Evolutionary conservation across 176 grass and related monocot species (phyloP).

Genomic region (Avena atlantica): DNA sequence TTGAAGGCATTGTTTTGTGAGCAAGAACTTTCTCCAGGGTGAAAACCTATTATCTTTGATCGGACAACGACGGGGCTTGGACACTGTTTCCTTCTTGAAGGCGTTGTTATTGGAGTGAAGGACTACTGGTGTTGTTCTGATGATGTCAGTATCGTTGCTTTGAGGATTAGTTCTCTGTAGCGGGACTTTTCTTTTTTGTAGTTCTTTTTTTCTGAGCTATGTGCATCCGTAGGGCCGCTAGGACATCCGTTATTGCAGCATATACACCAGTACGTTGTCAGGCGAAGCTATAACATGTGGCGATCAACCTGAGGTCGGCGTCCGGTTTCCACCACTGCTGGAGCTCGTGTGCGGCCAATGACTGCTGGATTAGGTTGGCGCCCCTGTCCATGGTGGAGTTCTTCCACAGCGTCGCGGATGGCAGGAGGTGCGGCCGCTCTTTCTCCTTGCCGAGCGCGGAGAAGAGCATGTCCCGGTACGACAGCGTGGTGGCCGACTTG

Average conservation of each 20-base stretch:
- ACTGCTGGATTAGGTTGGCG: background rate
- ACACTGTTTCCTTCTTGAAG: too few species aligned
- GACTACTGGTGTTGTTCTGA: too few species aligned
- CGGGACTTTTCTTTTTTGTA: too few species aligned
- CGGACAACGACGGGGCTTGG: too few species aligned
- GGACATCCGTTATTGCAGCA: background rate
- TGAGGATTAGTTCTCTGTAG: too few species aligned
- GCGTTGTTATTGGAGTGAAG: too few species aligned
- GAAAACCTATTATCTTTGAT: too few species aligned
- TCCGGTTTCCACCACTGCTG: slow-evolving; percentile 47
- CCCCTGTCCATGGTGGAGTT: background rate
- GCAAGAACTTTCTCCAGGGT: too few species aligned
- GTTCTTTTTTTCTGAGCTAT: too few species aligned
- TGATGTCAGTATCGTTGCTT: too few species aligned
- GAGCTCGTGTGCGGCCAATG: background rate
- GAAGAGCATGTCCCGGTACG: slow-evolving; percentile 25
- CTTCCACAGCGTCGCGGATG: slow-evolving; percentile 24
- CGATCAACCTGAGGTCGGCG: slow-evolving; percentile 10
- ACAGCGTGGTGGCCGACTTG: background rate
- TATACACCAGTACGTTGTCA: background rate
- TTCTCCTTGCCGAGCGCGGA: background rate
- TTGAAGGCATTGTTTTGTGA: too few species aligned
- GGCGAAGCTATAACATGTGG: background rate
- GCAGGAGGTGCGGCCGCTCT: slow-evolving; percentile 16
- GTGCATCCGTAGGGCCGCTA: too few species aligned